Evolutionary conservation across 2,329 filamentous ascomycete genomes (phyloP), one percentile per base, ranked within the genome.

Genomic region (Apiospora hydei): DNA sequence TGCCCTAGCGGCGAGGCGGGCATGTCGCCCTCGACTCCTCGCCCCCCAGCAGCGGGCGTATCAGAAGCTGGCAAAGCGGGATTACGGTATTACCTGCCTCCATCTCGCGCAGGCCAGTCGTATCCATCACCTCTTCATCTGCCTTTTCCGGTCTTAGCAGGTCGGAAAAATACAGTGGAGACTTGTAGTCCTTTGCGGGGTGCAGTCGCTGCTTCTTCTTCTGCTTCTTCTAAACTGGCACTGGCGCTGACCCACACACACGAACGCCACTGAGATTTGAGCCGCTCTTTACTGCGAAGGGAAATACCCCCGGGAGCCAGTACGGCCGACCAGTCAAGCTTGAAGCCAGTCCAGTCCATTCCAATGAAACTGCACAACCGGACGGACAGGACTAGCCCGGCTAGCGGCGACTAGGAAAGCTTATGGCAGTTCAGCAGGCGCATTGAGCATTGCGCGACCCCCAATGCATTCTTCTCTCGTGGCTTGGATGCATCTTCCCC

Each of bases 141-240:
- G 34, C 34, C n/a, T 24, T 43, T 43, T 38, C 53, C 53, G 3
- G n/a, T 64, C 57, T 38, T 64, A 64, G 30, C 34, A 38, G 34
- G 57, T 64, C 57, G 57, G 57, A 64, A 64, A 64, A 64, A 64
- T 64, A 64, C 34, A 41, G 57, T 64, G 57, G 57, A 7, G 57
- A n/a, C 34, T 18, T 14, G 18, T 41, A 41, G 34, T n/a, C 21
- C 57, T 41, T 64, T 64, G 57, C 57, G 57, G 57, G 57, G 57
- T 64, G 57, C 57, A 64, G 57, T 64, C 30, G 4, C 21, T 41
- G 13, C 8, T 64, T 64, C 57, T 64, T 38, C 21, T 34, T 34
- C 14, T 30, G 6, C 53, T 24, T 41, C 57, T 41, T 24, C 57
- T 64, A 64, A 24, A 10, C 26, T n/a, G 53, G 26, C 51, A 18